These are phyloP conservation scores for Eucalyptus pauciflora DNA, from an alignment of 345 rosid genomes.

Conservation along the genomic window DNA sequence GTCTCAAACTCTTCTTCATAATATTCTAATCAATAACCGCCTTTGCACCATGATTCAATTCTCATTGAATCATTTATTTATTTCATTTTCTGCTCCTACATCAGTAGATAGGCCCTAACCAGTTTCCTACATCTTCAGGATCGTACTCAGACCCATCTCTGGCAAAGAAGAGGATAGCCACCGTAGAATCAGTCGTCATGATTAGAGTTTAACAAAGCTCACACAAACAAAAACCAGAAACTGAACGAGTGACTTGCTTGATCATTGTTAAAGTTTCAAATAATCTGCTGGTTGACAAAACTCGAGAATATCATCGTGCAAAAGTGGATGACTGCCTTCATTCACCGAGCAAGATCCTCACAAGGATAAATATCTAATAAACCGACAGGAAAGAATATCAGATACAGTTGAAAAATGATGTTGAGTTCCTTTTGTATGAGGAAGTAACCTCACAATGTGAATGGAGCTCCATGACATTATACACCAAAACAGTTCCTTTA, in stretches of 20 bases:
- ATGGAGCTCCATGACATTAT: conserved; percentile 73
- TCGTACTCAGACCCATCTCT: not conserved
- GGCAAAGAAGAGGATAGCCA: not conserved
- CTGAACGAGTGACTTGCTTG: not conserved
- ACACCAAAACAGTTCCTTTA: conserved; percentile 75
- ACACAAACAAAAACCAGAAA: not conserved
- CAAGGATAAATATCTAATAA: not conserved
- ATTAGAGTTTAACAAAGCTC: not conserved
- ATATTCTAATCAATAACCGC: not conserved
- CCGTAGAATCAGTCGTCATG: not conserved
- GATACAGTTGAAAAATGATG: not conserved
- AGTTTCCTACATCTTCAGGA: not conserved
- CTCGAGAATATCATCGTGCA: not conserved
- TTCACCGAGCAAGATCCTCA: not conserved
- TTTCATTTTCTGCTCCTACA: not conserved
- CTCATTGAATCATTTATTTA: not conserved
- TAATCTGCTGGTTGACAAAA: not conserved
- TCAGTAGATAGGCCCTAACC: not conserved
- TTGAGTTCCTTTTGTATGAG: not conserved
- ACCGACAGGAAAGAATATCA: not conserved
- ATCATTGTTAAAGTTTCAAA: not conserved
- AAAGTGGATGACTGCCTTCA: not conserved
- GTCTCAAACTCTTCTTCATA: not conserved
- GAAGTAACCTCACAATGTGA: conserved; percentile 72
- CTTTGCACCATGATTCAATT: not conserved